These are phyloP conservation scores for Penicillium egyptiacum DNA, from an alignment of 495 filamentous ascomycete species.

Conservation along the genomic window DNA sequence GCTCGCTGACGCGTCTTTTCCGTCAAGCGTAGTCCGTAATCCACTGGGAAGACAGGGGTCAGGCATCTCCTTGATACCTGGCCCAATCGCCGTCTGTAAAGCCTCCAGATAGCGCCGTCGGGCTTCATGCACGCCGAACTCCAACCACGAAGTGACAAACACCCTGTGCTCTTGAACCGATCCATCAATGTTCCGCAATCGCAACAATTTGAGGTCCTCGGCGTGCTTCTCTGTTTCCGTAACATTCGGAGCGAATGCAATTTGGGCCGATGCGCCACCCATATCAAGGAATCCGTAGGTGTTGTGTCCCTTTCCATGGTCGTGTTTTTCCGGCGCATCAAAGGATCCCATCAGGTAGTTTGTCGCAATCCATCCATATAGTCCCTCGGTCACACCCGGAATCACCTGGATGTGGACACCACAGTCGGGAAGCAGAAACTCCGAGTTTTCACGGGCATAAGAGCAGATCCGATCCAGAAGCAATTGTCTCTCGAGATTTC, in stretches of 20 bases:
- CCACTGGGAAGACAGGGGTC: constrained; percentile 90
- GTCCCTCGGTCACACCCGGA: constrained; percentile 90
- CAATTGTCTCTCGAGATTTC: constrained; percentile 63
- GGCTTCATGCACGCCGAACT: constrained; percentile 92
- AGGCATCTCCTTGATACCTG: constrained; percentile 63
- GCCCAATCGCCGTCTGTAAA: constrained; percentile 58
- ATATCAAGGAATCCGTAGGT: constrained; percentile 99
- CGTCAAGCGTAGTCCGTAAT: constrained; percentile 62
- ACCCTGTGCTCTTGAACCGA: constrained; percentile 74
- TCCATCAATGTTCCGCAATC: constrained; percentile 80
- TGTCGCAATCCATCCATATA: constrained; percentile 99
- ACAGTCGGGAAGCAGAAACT: constrained; percentile 89
- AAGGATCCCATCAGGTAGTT: constrained; percentile 97
- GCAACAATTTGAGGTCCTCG: constrained; percentile 81
- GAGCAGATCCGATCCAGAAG: constrained; percentile 79
- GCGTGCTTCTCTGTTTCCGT: constrained; percentile 90
- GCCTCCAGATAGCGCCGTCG: constrained; percentile 74
- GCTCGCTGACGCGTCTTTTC: constrained; percentile 40
- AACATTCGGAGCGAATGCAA: constrained; percentile 92
- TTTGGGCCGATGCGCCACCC: constrained; percentile 96
- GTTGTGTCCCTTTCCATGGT: constrained; percentile 82
- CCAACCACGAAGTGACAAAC: constrained; percentile 95
- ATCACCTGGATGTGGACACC: constrained; percentile 91
- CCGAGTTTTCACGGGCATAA: constrained; percentile 74
- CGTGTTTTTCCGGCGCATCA: constrained; percentile 70